Evolutionary conservation across 768 basidiomycete genomes (phyloP).

Genomic region (Xerocomus brunneocitrinus): DNA sequence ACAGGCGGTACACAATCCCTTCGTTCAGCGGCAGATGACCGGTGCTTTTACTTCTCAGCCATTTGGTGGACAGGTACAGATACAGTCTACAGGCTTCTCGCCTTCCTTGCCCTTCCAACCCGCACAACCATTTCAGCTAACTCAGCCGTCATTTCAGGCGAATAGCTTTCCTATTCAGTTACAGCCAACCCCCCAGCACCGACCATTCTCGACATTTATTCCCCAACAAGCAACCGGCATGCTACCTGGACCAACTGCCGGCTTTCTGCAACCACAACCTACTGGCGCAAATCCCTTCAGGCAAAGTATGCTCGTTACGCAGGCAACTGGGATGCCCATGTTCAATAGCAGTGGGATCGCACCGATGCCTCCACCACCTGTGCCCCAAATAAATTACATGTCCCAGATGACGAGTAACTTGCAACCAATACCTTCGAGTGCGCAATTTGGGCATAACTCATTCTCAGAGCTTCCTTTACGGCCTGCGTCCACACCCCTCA

Average conservation of each 20-base stretch:
- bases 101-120: slow-evolving; percentile 42
- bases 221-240: slow-evolving; percentile 40
- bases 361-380: slow-evolving; percentile 7
- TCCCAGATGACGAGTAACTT: slow-evolving; percentile 10
- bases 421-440: slow-evolving; percentile 5
- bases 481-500: slow-evolving; percentile 71
- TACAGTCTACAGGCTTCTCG: slow-evolving; percentile 56
- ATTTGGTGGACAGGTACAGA: slow-evolving; percentile 40
- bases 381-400: slow-evolving; percentile 6
- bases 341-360: slow-evolving; percentile 32
- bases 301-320: slow-evolving; percentile 67
- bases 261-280: slow-evolving; percentile 48
- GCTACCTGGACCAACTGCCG: slow-evolving; percentile 34
- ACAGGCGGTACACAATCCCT: slow-evolving; percentile 70
- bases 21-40: slow-evolving; percentile 55
- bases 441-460: slow-evolving; percentile 4
- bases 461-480: slow-evolving; percentile 42
- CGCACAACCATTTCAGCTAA: slow-evolving; percentile 15
- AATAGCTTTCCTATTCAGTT: slow-evolving; percentile 32
- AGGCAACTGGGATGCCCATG: slow-evolving; percentile 53
- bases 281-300: slow-evolving; percentile 82
- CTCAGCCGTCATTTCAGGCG: slow-evolving; percentile 12
- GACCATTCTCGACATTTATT: slow-evolving; percentile 52
- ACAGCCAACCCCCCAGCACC: slow-evolving; percentile 40
- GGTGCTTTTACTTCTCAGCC: slow-evolving; percentile 42